A percentile compares a stretch with the other conserved stretches of the same genome.
These are phyloP conservation scores for Colletotrichum trifolii DNA, from an alignment of 2,329 filamentous ascomycete genomes.

Conservation along the genomic window DNA sequence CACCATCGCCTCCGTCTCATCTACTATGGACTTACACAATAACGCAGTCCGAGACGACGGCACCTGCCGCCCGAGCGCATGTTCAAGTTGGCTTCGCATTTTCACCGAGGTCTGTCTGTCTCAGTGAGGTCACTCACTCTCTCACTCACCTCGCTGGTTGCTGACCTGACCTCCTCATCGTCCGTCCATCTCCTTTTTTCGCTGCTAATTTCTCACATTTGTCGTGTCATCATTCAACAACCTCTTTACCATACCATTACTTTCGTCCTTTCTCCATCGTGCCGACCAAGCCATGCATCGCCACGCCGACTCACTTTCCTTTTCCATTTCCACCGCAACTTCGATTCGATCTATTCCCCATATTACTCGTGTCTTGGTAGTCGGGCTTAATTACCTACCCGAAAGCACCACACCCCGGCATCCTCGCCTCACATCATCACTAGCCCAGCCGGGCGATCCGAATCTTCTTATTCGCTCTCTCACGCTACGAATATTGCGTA, in stretches of 20 bases:
- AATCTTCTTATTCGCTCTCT: slow-evolving; percentile 23
- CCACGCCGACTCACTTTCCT: neutral
- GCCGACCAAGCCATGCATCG: slow-evolving; percentile 11
- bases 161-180: slow-evolving; percentile 23
- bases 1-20: slow-evolving; percentile 19
- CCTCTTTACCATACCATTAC: neutral
- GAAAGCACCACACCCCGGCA: neutral
- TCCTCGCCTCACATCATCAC: slow-evolving; percentile 27
- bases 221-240: slow-evolving; percentile 7
- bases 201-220: slow-evolving; percentile 12
- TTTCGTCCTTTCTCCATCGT: neutral
- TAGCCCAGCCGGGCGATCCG: slow-evolving; percentile 31
- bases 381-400: slow-evolving; percentile 10
- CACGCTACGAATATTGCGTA: neutral
- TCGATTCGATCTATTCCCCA: neutral
- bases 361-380: neutral
- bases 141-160: no score
- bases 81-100: no score
- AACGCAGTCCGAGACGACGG: slow-evolving; percentile 14
- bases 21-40: neutral
- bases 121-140: no score
- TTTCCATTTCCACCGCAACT: neutral
- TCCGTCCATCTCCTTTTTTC: neutral
- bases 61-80: slow-evolving; percentile 3
- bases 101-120: no score